Base-by-base conservation (phyloP, 2,329 filamentous ascomycete species). In the Plectosphaerella sp. region DNA sequence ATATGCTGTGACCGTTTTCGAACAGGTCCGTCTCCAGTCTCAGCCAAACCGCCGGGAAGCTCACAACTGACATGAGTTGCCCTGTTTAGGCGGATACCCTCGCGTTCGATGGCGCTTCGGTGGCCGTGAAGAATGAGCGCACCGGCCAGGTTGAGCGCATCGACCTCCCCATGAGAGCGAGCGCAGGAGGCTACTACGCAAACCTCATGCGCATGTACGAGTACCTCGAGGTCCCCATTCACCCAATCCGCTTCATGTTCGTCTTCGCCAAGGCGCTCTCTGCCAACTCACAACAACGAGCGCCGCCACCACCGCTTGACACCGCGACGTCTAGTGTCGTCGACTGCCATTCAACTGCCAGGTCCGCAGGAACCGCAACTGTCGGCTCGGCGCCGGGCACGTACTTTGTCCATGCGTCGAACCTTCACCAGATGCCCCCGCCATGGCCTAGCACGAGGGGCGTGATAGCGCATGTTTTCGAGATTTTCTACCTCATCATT, bases 151-250 rank as follows among this genome's bases (percentile, higher is more conserved):
- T 57, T 8, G 71, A 73, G 54, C 64, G 68, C 10, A 60, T 73
- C 35, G 70, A 73, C 49, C 51, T 73, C 5, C 71, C 71, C 5
- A 70, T 70, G 64, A 69, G 71, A 24, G 67, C 67, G 4, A 63
- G 61, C 50, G 65, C 67, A 1, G 64, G 61, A 8, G 69, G 71
- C 18, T 85, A 79, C 62, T 84, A 85, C 59, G 61, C 65, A 46
- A 80, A 83, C 54, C 64, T 85, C 47, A 73, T 72, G 55, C 68
- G 70, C 24, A 78, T 86, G 75, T 84, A 84, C 62, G 68, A 77
- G 24, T 69, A 81, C 56, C 64, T 86, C 4, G 72, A 68, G 2
- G 68, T 85, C 12, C 64, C 66, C 6, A 78, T 80, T 53, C 71
- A 74, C 41, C 66, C 72, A 12, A 72, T 79, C 50, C 71, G 68